Base-by-base conservation (phyloP, 2,329 filamentous ascomycete species). In the Lasiodiplodia sp. region DNA sequence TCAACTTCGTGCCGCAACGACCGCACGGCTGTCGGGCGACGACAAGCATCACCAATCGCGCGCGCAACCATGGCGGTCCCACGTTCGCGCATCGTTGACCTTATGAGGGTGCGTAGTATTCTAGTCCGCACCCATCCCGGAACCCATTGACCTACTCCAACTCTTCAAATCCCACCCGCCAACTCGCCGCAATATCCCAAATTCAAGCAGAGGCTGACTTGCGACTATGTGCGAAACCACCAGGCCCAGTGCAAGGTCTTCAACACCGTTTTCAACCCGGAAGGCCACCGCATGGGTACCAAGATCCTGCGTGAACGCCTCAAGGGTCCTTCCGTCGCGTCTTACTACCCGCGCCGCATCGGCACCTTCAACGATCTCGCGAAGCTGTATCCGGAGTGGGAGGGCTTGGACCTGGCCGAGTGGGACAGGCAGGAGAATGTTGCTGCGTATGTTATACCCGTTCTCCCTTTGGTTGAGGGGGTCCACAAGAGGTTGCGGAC, bases 201-300 rank as follows among this genome's bases (percentile, higher is more conserved):
- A 47, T 8, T 18, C 5, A 47, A 47, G 18, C 18, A 47, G n/a
- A 47, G 44, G 44, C 44, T 47, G 44, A 47, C 44, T n/a, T 18
- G 31, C 23, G 6, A 37, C n/a, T 18, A 10, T 37, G 8, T n/a
- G 14, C 6, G 7, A 23, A 56, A 23, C 28, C 37, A 28, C 1
- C 75, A 97, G 94, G 87, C 88, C 77, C 94, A 94, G 91, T 97
- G 93, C 86, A 89, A 90, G 79, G 88, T 98, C 83, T 99, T 98
- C 85, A 91, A 90, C 76, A 92, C 92, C 63, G 94, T 91, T 66
- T 98, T 90, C 85, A 99, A 99, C 82, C 96, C 96, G 31, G 87
- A 93, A 67, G 85, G 90, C 73, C 80, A 91, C 70, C 92, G 96
- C 71, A 88, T 93, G 73, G 96, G 96, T 76, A 97, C 96, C 84